Conservation (phyloP, 169 alveolate genomes). For the Cryptosporidium sp. region DNA sequence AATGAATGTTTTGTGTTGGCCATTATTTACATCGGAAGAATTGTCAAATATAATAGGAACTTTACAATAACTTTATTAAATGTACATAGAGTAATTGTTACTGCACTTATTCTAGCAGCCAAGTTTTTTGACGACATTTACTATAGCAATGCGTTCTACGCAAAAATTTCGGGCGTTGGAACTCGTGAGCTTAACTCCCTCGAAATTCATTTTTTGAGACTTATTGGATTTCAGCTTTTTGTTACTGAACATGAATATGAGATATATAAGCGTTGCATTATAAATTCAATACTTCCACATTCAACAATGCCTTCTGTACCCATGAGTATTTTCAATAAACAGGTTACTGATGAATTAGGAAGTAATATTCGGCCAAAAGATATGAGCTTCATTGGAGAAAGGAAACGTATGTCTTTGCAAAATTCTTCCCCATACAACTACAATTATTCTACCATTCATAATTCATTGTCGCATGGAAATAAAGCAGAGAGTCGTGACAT, state of each 20-base stretch:
- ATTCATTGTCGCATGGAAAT: not conserved
- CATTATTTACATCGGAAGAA: slow-evolving; percentile 86
- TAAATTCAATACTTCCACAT: not conserved
- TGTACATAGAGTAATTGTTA: slow-evolving; percentile 89
- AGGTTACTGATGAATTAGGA: not conserved
- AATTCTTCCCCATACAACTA: slow-evolving; percentile 4
- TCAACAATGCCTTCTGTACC: slow-evolving; percentile 32
- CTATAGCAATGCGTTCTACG: slow-evolving; percentile 90
- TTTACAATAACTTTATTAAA: slow-evolving; percentile 84
- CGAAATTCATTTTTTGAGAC: slow-evolving; percentile 88
- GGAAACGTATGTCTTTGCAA: not conserved
- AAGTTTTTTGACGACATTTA: slow-evolving; percentile 93
- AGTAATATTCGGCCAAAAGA: not conserved
- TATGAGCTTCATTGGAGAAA: not conserved
- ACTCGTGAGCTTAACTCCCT: slow-evolving; percentile 89
- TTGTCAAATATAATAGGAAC: slow-evolving; percentile 81
- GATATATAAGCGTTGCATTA: slow-evolving; percentile 79
- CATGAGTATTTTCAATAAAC: slow-evolving; percentile 9
- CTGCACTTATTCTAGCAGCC: slow-evolving; percentile 91
- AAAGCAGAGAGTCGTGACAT: not conserved
- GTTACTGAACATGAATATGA: slow-evolving; percentile 89
- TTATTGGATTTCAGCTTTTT: slow-evolving; percentile 87
- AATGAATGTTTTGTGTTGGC: slow-evolving; percentile 89
- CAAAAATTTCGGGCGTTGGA: slow-evolving; percentile 94
- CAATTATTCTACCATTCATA: not conserved